A percentile compares a stretch with the other conserved stretches of the same genome.
phyloP scores from a whole-genome alignment of 2,329 filamentous ascomycete species.

The Akanthomyces lecanii region DNA sequence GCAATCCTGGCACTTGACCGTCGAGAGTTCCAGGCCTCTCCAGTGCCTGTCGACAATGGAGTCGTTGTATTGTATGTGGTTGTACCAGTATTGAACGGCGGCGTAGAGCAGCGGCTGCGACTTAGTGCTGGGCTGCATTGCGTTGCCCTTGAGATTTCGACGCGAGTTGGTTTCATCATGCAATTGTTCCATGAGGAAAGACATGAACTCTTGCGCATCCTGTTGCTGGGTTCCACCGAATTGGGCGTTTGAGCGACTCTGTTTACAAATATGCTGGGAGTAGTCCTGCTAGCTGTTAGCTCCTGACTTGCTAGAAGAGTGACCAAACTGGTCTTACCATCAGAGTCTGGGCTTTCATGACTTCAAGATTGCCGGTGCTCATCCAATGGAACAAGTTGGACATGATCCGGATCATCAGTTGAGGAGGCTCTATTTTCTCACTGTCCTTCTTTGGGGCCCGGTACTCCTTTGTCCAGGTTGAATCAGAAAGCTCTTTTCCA shows the following conservation, averaged over 20 bases:
- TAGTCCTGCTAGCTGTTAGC: slow-evolving; percentile 47
- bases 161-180: slow-evolving; percentile 76
- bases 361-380: slow-evolving; percentile 44
- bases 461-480: slow-evolving; percentile 58
- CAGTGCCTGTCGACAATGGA: slow-evolving; percentile 80
- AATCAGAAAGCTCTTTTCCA: slow-evolving; percentile 58
- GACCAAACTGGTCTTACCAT: slow-evolving; percentile 43
- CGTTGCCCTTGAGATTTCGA: slow-evolving; percentile 38
- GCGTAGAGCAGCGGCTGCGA: slow-evolving; percentile 44
- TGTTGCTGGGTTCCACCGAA: slow-evolving; percentile 78
- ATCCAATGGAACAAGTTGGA: slow-evolving; percentile 57
- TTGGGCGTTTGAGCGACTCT: slow-evolving; percentile 29
- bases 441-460: slow-evolving; percentile 63
- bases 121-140: slow-evolving; percentile 31
- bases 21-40: slow-evolving; percentile 69
- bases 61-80: slow-evolving; percentile 63
- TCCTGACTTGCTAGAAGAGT: slow-evolving; percentile 19
- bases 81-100: slow-evolving; percentile 70
- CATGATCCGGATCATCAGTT: slow-evolving; percentile 57
- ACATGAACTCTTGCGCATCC: slow-evolving; percentile 86
- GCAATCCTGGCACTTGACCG: slow-evolving; percentile 61
- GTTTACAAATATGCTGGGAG: slow-evolving; percentile 36
- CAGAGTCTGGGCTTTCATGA: slow-evolving; percentile 52
- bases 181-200: slow-evolving; percentile 74
- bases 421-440: slow-evolving; percentile 48